Conservation (phyloP, 2,329 filamentous ascomycete species). For the Exophiala mesophila region DNA sequence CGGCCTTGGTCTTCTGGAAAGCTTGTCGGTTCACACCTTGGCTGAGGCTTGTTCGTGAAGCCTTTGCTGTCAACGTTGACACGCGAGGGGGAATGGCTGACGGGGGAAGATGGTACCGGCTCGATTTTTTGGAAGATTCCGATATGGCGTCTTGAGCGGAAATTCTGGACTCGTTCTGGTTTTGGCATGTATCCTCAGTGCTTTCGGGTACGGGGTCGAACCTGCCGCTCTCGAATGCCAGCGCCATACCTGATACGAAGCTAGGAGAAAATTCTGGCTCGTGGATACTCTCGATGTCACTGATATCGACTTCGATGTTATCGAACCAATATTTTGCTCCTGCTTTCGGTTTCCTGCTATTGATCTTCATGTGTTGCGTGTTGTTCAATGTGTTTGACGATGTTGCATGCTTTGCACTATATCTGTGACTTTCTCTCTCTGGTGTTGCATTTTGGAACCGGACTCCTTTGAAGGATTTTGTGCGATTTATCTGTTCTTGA, state of each 20-base stretch:
- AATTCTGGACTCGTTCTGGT: not conserved
- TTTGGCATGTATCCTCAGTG: not conserved
- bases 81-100: slow-evolving; percentile 16
- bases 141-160: slow-evolving; percentile 3
- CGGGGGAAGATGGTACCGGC: slow-evolving; percentile 6
- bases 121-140: slow-evolving; percentile 1
- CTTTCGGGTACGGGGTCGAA: slow-evolving; percentile 13
- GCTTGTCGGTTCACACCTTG: slow-evolving; percentile 1
- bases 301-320: slow-evolving; percentile 30
- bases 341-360: slow-evolving; percentile 24
- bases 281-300: slow-evolving; percentile 28
- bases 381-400: slow-evolving; percentile 9
- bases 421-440: not conserved
- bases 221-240: slow-evolving; percentile 21
- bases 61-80: slow-evolving; percentile 22
- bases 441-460: slow-evolving; percentile 4
- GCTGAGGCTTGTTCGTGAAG: slow-evolving; percentile 18
- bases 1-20: slow-evolving; percentile 14
- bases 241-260: slow-evolving; percentile 23
- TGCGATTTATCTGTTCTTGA: not conserved
- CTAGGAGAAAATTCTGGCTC: slow-evolving; percentile 22
- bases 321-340: slow-evolving; percentile 34
- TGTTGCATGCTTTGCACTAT: slow-evolving; percentile 10
- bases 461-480: slow-evolving; percentile 7
- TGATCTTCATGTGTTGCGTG: slow-evolving; percentile 19